Percentiles rank a stretch among this genome's conserved stretches.
Conservation (phyloP, 352 stramenopile species). For the Globisporangium splendens region DNA sequence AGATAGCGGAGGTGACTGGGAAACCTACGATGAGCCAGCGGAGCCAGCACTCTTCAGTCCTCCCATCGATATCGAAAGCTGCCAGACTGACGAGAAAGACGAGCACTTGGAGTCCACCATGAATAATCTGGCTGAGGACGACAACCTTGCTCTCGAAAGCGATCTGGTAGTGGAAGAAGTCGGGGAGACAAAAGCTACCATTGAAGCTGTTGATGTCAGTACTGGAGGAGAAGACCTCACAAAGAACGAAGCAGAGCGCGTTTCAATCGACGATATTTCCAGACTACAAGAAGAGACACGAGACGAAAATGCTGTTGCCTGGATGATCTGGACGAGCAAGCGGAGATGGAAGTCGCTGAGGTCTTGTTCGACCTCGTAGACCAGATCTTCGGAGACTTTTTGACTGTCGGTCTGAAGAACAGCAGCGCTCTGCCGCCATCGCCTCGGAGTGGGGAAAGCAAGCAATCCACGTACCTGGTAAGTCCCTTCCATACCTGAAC, state of each 20-base stretch:
- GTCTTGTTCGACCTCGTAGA: slow-evolving; percentile 42
- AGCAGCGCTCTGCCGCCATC: not conserved
- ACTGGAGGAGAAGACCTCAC: not conserved
- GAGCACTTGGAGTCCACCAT: not conserved
- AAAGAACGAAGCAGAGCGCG: not conserved
- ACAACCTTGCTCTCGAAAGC: not conserved
- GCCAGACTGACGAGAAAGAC: too few species aligned
- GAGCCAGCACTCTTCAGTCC: slow-evolving; percentile 5
- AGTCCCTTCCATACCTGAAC: not conserved
- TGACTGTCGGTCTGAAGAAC: slow-evolving; percentile 1
- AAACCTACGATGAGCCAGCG: slow-evolving; percentile 1
- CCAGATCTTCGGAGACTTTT: slow-evolving; percentile 16
- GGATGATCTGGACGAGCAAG: slow-evolving; percentile 15
- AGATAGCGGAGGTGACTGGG: slow-evolving; percentile 2
- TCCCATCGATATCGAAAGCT: not conserved
- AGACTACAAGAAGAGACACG: too few species aligned
- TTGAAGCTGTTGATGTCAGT: too few species aligned
- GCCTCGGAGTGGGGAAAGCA: slow-evolving; percentile 4
- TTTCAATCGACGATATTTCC: not conserved
- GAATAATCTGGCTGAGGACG: not conserved
- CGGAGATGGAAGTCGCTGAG: slow-evolving; percentile 40
- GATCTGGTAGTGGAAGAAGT: not conserved
- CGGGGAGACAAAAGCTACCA: not conserved
- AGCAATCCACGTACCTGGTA: not conserved
- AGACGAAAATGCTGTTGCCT: too few species aligned